Percentiles rank a stretch among this genome's conserved stretches.
These are phyloP conservation scores for Musa itinerans DNA, from an alignment of 176 grass and related monocot genomes.

Conservation along the genomic window DNA sequence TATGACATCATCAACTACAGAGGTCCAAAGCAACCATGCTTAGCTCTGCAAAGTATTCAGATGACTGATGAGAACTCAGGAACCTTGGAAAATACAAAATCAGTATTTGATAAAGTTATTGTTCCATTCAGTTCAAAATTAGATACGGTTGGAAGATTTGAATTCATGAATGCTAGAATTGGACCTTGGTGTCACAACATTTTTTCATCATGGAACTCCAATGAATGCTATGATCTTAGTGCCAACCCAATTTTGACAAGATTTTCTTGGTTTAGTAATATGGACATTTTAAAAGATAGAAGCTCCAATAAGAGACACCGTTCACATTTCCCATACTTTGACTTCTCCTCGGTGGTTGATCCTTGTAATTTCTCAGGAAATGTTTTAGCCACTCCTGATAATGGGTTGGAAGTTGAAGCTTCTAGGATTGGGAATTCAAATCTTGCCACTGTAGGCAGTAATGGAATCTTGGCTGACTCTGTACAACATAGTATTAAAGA, in stretches of 20 bases:
- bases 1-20: slow-evolving; percentile 7
- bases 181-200: slow-evolving; percentile 20
- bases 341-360: slow-evolving; percentile 69
- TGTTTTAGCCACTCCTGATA: slow-evolving; percentile 7
- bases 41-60: slow-evolving; percentile 11
- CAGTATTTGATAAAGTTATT: slow-evolving; percentile 21
- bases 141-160: slow-evolving; percentile 9
- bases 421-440: slow-evolving; percentile 19
- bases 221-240: slow-evolving; percentile 49
- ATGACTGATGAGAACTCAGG: slow-evolving; percentile 10
- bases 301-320: slow-evolving; percentile 23
- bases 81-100: slow-evolving; percentile 30
- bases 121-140: slow-evolving; percentile 32
- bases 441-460: slow-evolving; percentile 13
- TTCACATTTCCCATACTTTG: slow-evolving; percentile 36
- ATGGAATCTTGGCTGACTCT: slow-evolving; percentile 26
- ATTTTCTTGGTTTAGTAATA: slow-evolving; percentile 21
- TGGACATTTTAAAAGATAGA: slow-evolving; percentile 25
- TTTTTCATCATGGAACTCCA: slow-evolving; percentile 26
- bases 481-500: slow-evolving; percentile 31
- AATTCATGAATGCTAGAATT: slow-evolving; percentile 21
- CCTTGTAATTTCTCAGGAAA: slow-evolving; percentile 53
- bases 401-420: slow-evolving; percentile 32
- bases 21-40: slow-evolving; percentile 10
- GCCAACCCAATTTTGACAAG: slow-evolving; percentile 64